Conservation (phyloP, 1,284 basidiomycete genomes). For the Inonotus hispidus region DNA sequence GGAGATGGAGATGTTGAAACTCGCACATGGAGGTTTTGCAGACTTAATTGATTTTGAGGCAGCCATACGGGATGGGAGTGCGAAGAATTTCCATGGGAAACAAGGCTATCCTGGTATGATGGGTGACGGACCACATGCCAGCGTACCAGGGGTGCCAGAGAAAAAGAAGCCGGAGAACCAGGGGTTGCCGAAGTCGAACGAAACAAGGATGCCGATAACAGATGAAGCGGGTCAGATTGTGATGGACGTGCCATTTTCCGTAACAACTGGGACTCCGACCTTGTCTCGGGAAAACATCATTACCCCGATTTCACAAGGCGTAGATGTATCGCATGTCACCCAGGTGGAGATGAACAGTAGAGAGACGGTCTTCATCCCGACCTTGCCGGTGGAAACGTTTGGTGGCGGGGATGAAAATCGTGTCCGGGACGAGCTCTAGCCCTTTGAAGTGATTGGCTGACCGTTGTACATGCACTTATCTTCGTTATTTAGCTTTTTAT, state of each 20-base stretch:
- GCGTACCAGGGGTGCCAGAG: background rate
- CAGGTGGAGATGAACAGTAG: too few species aligned
- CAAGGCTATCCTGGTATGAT: constrained; percentile 42
- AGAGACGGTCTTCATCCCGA: too few species aligned
- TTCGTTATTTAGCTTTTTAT: too few species aligned
- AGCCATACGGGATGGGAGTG: constrained; percentile 39
- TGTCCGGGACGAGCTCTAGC: too few species aligned
- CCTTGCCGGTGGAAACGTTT: too few species aligned
- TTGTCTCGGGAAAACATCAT: background rate
- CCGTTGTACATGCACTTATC: too few species aligned
- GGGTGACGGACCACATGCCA: constrained; percentile 26
- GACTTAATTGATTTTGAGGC: constrained; percentile 50
- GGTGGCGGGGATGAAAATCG: too few species aligned
- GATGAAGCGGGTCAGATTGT: constrained; percentile 28
- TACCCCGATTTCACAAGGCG: background rate
- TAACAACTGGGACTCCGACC: constrained; percentile 16
- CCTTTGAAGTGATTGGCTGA: too few species aligned
- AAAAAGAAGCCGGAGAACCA: constrained; percentile 19
- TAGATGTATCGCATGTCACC: too few species aligned
- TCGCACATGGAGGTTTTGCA: constrained; percentile 45
- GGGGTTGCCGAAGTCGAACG: constrained; percentile 23
- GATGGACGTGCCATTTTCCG: constrained; percentile 22
- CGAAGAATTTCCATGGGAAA: constrained; percentile 39
- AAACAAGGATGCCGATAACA: constrained; percentile 28
- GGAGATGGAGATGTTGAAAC: constrained; percentile 46